phyloP scores from a whole-genome alignment of 208 protist genomes.

The Entamoeba moshkovskii region DNA sequence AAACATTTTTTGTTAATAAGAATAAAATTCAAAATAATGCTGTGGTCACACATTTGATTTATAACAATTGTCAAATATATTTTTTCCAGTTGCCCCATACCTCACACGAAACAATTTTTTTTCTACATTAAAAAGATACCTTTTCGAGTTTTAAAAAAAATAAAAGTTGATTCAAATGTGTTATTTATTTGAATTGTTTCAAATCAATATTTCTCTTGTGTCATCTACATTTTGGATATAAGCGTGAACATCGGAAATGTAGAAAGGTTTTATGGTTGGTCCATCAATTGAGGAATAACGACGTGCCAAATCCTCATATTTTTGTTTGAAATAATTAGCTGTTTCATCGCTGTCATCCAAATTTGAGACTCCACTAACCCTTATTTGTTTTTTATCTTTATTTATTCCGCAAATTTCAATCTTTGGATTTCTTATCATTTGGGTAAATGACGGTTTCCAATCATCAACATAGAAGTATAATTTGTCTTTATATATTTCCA shows the following conservation, averaged over 20 bases:
- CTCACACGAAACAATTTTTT: too few species aligned
- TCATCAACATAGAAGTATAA: background rate
- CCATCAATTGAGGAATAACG: background rate
- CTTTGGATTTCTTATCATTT: background rate
- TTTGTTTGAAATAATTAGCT: background rate
- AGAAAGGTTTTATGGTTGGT: background rate
- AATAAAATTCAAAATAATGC: too few species aligned
- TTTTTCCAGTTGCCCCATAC: too few species aligned
- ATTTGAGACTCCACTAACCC: background rate
- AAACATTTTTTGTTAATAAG: too few species aligned
- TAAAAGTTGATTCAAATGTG: too few species aligned
- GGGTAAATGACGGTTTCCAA: background rate
- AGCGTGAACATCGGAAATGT: background rate
- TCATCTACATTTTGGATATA: background rate
- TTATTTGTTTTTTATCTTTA: background rate
- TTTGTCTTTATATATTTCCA: background rate
- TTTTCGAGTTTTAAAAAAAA: too few species aligned
- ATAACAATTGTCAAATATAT: too few species aligned
- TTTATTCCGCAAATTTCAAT: background rate
- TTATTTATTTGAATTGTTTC: too few species aligned
- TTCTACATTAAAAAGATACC: too few species aligned
- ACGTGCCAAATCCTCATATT: background rate
- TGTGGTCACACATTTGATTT: too few species aligned
- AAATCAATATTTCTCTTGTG: too few species aligned
- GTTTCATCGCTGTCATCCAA: background rate